phyloP scores from a whole-genome alignment of 2,329 filamentous ascomycete genomes.

The Geosmithia flava region DNA sequence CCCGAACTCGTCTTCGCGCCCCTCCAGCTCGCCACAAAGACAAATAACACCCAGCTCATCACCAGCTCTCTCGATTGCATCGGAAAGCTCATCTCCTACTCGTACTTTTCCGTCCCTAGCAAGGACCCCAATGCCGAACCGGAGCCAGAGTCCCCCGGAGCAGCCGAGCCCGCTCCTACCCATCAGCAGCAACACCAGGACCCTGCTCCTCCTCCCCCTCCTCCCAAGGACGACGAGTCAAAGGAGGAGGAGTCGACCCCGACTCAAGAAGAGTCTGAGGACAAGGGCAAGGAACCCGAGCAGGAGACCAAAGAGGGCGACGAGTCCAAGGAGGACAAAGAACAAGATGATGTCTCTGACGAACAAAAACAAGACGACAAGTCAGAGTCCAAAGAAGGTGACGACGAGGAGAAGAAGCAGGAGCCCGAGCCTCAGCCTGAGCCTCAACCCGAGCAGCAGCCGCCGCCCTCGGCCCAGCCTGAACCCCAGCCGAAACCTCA shows the following conservation, averaged over 20 bases:
- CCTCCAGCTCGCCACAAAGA: conserved; percentile 78
- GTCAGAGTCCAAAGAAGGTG: background rate
- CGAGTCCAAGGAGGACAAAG: background rate
- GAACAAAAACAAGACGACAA: background rate
- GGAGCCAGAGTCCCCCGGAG: background rate
- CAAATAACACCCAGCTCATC: conserved; percentile 71
- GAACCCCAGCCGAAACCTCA: background rate
- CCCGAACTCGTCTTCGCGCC: conserved; percentile 89
- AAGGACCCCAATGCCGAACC: conserved; percentile 20
- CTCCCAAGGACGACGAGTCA: background rate
- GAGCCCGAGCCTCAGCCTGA: background rate
- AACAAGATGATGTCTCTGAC: background rate
- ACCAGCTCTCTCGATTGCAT: conserved; percentile 94
- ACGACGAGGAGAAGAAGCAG: background rate
- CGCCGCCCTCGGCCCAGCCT: background rate
- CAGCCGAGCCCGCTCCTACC: background rate
- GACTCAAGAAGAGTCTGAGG: background rate
- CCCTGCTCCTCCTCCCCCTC: too few species aligned
- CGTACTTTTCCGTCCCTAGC: conserved; percentile 76
- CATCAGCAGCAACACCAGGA: background rate
- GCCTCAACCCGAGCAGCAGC: too few species aligned
- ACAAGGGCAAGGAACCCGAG: background rate
- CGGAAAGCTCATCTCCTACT: conserved; percentile 97
- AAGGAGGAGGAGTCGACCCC: background rate
- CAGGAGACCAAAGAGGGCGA: background rate